Evolutionary conservation across 192 early-diverging fungal species (phyloP), one percentile per base, ranked within the genome.

Genomic region (Gonapodya prolifera): DNA sequence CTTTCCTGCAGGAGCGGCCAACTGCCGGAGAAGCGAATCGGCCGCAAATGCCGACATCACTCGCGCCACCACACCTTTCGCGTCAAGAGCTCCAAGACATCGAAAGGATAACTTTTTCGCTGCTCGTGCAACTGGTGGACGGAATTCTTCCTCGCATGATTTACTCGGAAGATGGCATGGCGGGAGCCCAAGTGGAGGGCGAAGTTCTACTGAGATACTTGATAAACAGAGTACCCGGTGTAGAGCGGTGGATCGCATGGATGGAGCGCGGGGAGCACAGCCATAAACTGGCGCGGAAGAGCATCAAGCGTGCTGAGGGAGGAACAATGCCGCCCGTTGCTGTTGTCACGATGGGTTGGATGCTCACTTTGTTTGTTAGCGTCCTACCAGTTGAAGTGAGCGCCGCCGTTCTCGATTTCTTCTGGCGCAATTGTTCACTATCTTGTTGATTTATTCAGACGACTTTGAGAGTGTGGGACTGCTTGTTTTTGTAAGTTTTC

Each of bases 381-480:
- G 71, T 32, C 29, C 18, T 32, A 32, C 71, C 71, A 2, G 16
- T 73, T 29, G 71, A 73, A 29, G 71, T 73, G 31, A 29, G 71
- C 71, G 2, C 8, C 71, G 31, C 71, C 2, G 16, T 29, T 8
- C 71, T 13, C 16, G 2, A 32, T 73, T 73, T 30, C 8, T 30
- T 30, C 8, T 30, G 18, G 13, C 71, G 18, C 28, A 73, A 16
- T 32, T 32, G 18, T 16, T 61, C 8, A 61, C 23, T 61, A 16
- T 8, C 23, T 8, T 23, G 8, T 61, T 29, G 16, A 2, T 8
- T 13, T 30, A 29, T 16, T 13, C 31, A 73, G 71, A 73, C 71
- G 28, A 73, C 71, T 8, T 29, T 73, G 71, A 2, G 71, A 73
- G 32, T 73, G 8, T 73, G 71, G 71, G 71, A 73, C 31, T 73